phyloP scores from a whole-genome alignment of 345 rosid species.

The Eucalyptus albens region DNA sequence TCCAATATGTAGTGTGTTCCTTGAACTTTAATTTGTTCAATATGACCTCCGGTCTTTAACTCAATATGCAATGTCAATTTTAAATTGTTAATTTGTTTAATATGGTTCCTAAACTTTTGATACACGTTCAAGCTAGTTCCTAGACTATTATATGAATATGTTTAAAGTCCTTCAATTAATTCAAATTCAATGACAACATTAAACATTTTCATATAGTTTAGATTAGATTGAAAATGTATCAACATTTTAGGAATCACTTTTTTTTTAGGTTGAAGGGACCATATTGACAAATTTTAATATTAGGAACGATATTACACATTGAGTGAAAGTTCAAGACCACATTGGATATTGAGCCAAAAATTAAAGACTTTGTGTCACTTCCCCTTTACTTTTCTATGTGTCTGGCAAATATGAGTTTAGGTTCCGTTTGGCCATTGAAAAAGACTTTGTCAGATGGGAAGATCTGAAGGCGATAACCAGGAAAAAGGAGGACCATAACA shows the following conservation, averaged over 20 bases:
- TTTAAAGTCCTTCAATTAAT: too few species aligned
- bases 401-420: not conserved
- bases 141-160: too few species aligned
- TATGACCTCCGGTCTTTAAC: rapidly evolving
- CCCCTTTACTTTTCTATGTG: not conserved
- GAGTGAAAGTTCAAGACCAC: rapidly evolving
- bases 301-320: rapidly evolving
- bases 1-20: too few species aligned
- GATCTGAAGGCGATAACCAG: not conserved
- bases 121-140: not conserved
- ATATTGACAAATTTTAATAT: not conserved
- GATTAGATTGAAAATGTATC: not conserved
- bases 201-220: too few species aligned
- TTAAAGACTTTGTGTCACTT: not conserved
- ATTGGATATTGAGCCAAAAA: not conserved
- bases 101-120: not conserved
- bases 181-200: not conserved
- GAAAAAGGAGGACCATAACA: not conserved
- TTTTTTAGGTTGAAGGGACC: too few species aligned
- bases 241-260: too few species aligned
- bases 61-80: too few species aligned
- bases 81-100: not conserved
- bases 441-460: not conserved
- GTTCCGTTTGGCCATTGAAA: not conserved
- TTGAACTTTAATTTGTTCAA: too few species aligned